Percentiles rank a stretch among this genome's conserved stretches.
These are phyloP conservation scores for Trypethelium eluteriae DNA, from an alignment of 495 filamentous ascomycete genomes.

Conservation along the genomic window DNA sequence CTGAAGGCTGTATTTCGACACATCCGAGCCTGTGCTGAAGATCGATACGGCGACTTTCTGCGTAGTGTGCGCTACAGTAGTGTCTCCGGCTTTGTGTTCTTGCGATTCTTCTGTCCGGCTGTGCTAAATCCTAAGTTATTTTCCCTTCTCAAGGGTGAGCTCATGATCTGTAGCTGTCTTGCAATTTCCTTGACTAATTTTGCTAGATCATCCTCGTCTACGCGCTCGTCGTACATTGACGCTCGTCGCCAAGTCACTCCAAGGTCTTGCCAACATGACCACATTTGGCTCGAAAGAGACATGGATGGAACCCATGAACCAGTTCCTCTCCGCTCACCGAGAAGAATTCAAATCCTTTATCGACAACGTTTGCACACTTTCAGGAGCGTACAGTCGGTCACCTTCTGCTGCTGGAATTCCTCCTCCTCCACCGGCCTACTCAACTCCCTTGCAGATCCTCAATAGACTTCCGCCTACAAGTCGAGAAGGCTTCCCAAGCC, in stretches of 20 bases:
- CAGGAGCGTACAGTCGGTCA: slow-evolving; percentile 49
- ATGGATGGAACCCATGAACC: slow-evolving; percentile 99
- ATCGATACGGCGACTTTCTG: slow-evolving; percentile 92
- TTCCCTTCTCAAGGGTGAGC: slow-evolving; percentile 70
- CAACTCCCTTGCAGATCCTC: slow-evolving; percentile 85
- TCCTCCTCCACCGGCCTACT: slow-evolving; percentile 73
- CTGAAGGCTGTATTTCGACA: slow-evolving; percentile 83
- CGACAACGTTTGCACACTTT: slow-evolving; percentile 75
- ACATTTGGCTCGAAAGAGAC: slow-evolving; percentile 90
- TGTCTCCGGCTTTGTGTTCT: slow-evolving; percentile 92
- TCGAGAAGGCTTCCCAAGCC: slow-evolving; percentile 85
- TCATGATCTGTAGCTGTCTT: neutral
- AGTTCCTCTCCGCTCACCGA: slow-evolving; percentile 54
- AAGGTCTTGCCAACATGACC: slow-evolving; percentile 87
- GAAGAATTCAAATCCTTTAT: slow-evolving; percentile 80
- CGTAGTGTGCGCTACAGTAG: slow-evolving; percentile 91
- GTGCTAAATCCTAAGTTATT: slow-evolving; percentile 96
- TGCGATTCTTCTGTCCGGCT: slow-evolving; percentile 93
- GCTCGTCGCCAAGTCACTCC: slow-evolving; percentile 90
- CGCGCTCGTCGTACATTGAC: slow-evolving; percentile 86
- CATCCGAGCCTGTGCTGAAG: slow-evolving; percentile 87
- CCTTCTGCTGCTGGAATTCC: slow-evolving; percentile 36
- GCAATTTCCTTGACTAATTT: slow-evolving; percentile 11
- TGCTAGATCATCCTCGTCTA: slow-evolving; percentile 69
- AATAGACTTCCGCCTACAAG: slow-evolving; percentile 72